Evolutionary conservation across 768 basidiomycete species (phyloP).

Genomic region (Boletus reticuloceps): DNA sequence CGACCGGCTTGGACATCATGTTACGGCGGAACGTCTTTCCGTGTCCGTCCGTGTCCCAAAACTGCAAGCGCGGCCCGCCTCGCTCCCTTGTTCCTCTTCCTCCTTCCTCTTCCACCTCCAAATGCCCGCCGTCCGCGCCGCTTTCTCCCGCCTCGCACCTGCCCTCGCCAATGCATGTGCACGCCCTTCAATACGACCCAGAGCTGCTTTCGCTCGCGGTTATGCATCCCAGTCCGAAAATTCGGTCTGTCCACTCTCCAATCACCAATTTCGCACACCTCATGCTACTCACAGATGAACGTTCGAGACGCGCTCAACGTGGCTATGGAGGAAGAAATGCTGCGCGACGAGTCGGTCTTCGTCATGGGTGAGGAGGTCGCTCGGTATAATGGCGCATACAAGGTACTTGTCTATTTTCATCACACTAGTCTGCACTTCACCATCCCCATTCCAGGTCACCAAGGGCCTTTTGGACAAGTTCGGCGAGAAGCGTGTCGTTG

Average conservation of each 20-base stretch:
- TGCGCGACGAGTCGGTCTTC: slow-evolving; percentile 92
- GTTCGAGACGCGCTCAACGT: slow-evolving; percentile 96
- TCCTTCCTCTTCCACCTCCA: slow-evolving; percentile 14
- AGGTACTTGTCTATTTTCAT: slow-evolving; percentile 44
- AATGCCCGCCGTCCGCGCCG: slow-evolving; percentile 60
- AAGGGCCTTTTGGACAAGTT: slow-evolving; percentile 99
- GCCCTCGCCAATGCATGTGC: slow-evolving; percentile 40
- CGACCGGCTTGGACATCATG: slow-evolving; percentile 46
- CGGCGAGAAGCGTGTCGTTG: slow-evolving; percentile 96
- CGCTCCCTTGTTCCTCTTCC: neutral
- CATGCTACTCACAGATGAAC: slow-evolving; percentile 67
- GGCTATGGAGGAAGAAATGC: slow-evolving; percentile 99
- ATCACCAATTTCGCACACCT: slow-evolving; percentile 18
- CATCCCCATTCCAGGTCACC: slow-evolving; percentile 63
- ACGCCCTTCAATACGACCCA: slow-evolving; percentile 41
- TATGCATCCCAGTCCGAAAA: slow-evolving; percentile 63
- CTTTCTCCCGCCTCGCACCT: slow-evolving; percentile 64
- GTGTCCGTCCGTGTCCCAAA: slow-evolving; percentile 25
- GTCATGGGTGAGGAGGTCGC: slow-evolving; percentile 98
- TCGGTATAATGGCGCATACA: slow-evolving; percentile 97
- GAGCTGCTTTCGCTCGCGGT: slow-evolving; percentile 46
- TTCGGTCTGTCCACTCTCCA: slow-evolving; percentile 39
- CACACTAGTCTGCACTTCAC: slow-evolving; percentile 10
- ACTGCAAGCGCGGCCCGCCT: slow-evolving; percentile 5
- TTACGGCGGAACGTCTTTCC: slow-evolving; percentile 10